phyloP scores from a whole-genome alignment of 2,329 filamentous ascomycete genomes.

The Aspergillus brasiliensis region DNA sequence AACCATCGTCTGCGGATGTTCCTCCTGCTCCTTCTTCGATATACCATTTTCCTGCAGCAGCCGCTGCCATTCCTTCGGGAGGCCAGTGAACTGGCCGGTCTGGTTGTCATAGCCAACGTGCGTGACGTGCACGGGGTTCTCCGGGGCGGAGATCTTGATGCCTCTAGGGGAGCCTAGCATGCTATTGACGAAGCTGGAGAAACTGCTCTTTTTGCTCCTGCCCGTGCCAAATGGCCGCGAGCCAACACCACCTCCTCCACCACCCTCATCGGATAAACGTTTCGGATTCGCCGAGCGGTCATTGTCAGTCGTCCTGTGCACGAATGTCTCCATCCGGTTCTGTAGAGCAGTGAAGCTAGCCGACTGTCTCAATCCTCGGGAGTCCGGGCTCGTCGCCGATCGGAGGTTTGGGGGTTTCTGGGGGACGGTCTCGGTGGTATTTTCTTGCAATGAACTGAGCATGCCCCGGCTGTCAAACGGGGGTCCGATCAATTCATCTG shows the following conservation, averaged over 20 bases:
- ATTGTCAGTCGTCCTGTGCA: slow-evolving; percentile 44
- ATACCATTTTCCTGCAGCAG: slow-evolving; percentile 95
- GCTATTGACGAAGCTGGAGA: slow-evolving; percentile 85
- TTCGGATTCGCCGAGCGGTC: slow-evolving; percentile 62
- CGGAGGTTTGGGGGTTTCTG: slow-evolving; percentile 48
- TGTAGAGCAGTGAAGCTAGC: slow-evolving; percentile 62
- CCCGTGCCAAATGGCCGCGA: slow-evolving; percentile 60
- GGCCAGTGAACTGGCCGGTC: slow-evolving; percentile 93
- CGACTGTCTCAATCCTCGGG: slow-evolving; percentile 64
- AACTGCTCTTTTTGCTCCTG: slow-evolving; percentile 79
- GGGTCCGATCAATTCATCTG: slow-evolving; percentile 49
- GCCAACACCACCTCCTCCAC: slow-evolving; percentile 48
- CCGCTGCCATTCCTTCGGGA: slow-evolving; percentile 97
- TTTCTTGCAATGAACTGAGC: slow-evolving; percentile 47
- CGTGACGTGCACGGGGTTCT: slow-evolving; percentile 96
- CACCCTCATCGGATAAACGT: slow-evolving; percentile 76
- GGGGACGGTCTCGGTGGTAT: slow-evolving; percentile 37
- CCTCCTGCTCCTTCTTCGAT: slow-evolving; percentile 90
- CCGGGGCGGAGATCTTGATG: slow-evolving; percentile 93
- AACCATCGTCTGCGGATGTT: slow-evolving; percentile 93
- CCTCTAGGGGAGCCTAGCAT: slow-evolving; percentile 82
- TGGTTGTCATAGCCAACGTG: slow-evolving; percentile 97
- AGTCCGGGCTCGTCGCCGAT: slow-evolving; percentile 59
- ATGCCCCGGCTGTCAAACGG: slow-evolving; percentile 49
- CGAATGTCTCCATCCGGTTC: slow-evolving; percentile 55